phyloP scores from a whole-genome alignment of 106 monocot genomes.

The Alisma plantagoaquatica region DNA sequence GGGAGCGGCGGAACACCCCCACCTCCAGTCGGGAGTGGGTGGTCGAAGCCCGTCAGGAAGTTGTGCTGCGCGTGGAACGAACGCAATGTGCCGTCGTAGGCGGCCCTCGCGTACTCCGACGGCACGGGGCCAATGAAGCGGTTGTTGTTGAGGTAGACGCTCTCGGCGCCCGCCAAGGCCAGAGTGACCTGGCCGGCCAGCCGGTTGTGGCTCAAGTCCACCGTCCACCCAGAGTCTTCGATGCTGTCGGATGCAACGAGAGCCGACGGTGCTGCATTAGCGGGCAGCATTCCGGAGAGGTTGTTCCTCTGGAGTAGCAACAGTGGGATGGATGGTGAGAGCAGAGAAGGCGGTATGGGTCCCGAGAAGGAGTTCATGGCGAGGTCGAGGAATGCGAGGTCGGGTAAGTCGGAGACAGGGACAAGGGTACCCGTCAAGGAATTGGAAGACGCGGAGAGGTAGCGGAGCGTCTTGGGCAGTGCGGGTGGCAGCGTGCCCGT shows the following conservation, averaged over 20 bases:
- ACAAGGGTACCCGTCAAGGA: conserved; percentile 22
- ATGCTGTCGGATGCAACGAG: conserved; percentile 9
- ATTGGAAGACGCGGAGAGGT: conserved; percentile 44
- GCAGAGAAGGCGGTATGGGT: conserved; percentile 26
- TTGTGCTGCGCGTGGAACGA: conserved; percentile 80
- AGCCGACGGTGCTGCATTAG: no score
- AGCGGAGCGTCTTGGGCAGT: conserved; percentile 14
- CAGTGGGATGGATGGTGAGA: conserved; percentile 21
- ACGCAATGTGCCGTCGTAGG: conserved; percentile 26
- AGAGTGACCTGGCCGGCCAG: conserved; percentile 39
- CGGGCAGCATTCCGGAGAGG: conserved; percentile 38
- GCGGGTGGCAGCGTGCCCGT: conserved; percentile 26
- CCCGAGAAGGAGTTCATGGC: conserved; percentile 40
- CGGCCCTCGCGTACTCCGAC: conserved; percentile 21
- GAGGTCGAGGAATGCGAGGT: conserved; percentile 34
- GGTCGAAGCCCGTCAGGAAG: conserved; percentile 42
- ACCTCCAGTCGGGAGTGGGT: conserved; percentile 1
- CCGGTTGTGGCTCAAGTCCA: conserved; percentile 76
- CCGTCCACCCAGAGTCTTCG: no score
- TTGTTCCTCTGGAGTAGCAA: conserved; percentile 38
- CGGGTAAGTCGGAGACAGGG: conserved; percentile 4
- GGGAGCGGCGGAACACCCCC: no score
- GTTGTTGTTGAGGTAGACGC: conserved; percentile 70
- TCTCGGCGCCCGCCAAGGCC: conserved; percentile 30
- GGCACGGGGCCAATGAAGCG: conserved; percentile 55